phyloP scores from a whole-genome alignment of 352 stramenopile genomes.

The Pythium guiyangense region DNA sequence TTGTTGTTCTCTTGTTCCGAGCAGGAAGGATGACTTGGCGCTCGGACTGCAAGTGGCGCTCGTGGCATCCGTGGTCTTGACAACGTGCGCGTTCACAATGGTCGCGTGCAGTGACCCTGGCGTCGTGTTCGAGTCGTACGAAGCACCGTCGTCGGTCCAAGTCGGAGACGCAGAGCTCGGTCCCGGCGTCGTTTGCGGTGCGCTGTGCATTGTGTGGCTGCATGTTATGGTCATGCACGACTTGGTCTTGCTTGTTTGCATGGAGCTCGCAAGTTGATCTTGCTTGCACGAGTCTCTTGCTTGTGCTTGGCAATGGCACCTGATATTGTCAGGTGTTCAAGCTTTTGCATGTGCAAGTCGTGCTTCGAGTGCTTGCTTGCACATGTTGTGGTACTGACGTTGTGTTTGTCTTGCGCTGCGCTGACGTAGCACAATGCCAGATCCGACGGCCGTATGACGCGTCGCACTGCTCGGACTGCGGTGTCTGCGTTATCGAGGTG shows the following conservation, averaged over 20 bases:
- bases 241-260: not conserved
- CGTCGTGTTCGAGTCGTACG: slow-evolving; percentile 50
- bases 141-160: slow-evolving; percentile 19
- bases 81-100: slow-evolving; percentile 68
- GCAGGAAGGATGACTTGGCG: slow-evolving; percentile 30
- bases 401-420: too few relatives aligned
- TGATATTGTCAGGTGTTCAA: not conserved
- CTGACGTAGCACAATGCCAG: slow-evolving; percentile 60
- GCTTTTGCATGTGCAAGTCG: not conserved
- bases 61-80: slow-evolving; percentile 43
- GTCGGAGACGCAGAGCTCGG: slow-evolving; percentile 27
- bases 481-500: slow-evolving; percentile 66
- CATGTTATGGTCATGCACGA: not conserved
- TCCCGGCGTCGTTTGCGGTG: slow-evolving; percentile 66
- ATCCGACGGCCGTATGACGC: slow-evolving; percentile 60
- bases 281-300: too few relatives aligned
- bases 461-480: slow-evolving; percentile 78
- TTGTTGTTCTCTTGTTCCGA: not conserved
- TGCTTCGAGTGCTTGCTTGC: not conserved
- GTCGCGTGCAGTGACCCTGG: slow-evolving; percentile 76
- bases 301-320: not conserved
- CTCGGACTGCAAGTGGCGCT: slow-evolving; percentile 42
- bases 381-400: too few relatives aligned
- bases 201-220: slow-evolving; percentile 6
- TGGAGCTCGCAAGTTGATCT: not conserved